Percentiles rank a stretch among this genome's conserved stretches.
These are phyloP conservation scores for Steccherinum ochraceum DNA, from an alignment of 768 basidiomycete species.

Conservation along the genomic window DNA sequence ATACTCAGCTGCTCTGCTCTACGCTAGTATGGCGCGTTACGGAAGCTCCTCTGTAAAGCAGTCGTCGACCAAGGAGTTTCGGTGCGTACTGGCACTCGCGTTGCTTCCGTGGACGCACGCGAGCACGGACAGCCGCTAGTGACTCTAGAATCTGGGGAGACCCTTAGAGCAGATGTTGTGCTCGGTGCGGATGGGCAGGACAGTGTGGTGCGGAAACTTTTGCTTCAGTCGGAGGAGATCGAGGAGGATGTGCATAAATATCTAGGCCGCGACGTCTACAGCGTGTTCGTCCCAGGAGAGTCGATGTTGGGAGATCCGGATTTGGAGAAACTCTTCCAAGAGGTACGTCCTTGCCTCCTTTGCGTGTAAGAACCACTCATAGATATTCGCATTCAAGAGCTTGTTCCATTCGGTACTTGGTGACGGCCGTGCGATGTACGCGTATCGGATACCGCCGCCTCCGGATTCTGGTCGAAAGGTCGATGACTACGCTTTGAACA, in stretches of 20 bases:
- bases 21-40: slow-evolving; percentile 22
- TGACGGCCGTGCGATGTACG: neutral
- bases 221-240: neutral
- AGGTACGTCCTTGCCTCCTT: no score
- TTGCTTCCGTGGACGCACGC: slow-evolving; percentile 8
- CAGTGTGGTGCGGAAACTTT: neutral
- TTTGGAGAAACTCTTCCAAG: neutral
- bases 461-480: neutral
- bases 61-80: slow-evolving; percentile 14
- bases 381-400: no score
- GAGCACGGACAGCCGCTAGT: slow-evolving; percentile 13
- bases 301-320: neutral
- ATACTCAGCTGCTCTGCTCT: no score
- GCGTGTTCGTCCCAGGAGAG: neutral
- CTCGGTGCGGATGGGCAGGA: slow-evolving; percentile 20
- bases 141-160: slow-evolving; percentile 18
- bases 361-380: no score
- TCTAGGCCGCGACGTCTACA: neutral
- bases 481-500: neutral
- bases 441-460: neutral
- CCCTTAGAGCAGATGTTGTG: slow-evolving; percentile 21
- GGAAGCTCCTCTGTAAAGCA: slow-evolving; percentile 20
- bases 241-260: neutral
- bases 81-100: slow-evolving; percentile 12
- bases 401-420: neutral